Evolutionary conservation across 2,329 filamentous ascomycete species (phyloP).

Genomic region (Plenodomus biglobosus): DNA sequence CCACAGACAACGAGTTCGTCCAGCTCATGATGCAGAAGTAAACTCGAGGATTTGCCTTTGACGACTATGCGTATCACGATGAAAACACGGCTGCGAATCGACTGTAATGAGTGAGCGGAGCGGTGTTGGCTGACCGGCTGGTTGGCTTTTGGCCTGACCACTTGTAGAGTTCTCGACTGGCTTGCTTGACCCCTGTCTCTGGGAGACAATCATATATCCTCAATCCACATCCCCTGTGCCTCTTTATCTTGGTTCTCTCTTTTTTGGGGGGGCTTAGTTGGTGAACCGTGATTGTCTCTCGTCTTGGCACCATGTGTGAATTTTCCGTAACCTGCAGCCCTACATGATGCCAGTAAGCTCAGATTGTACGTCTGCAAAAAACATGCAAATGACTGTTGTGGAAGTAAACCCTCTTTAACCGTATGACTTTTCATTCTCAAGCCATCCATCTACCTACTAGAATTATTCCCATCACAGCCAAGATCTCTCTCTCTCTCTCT

Average conservation of each 20-base stretch:
- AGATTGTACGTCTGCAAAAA: no score
- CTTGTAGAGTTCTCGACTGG: slow-evolving; percentile 25
- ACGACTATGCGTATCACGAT: slow-evolving; percentile 36
- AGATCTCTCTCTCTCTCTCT: no score
- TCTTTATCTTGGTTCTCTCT: background rate
- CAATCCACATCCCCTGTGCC: slow-evolving; percentile 35
- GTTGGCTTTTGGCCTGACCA: slow-evolving; percentile 19
- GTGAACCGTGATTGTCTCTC: no score
- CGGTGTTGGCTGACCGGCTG: slow-evolving; percentile 19
- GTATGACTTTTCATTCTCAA: no score
- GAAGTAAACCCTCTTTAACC: no score
- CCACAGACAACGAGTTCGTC: slow-evolving; percentile 57
- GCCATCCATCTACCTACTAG: no score
- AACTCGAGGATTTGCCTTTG: slow-evolving; percentile 25
- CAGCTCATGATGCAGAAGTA: slow-evolving; percentile 61
- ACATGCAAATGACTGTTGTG: no score
- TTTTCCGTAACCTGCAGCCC: no score
- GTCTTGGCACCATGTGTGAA: no score
- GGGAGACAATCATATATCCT: slow-evolving; percentile 39
- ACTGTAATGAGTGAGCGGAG: slow-evolving; percentile 34
- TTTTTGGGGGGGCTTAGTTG: no score
- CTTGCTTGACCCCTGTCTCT: slow-evolving; percentile 21
- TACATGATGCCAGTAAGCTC: no score
- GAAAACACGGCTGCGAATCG: slow-evolving; percentile 30
- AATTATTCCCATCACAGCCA: no score